phyloP scores from a whole-genome alignment of 2,329 filamentous ascomycete genomes.

The Fusarium musae region DNA sequence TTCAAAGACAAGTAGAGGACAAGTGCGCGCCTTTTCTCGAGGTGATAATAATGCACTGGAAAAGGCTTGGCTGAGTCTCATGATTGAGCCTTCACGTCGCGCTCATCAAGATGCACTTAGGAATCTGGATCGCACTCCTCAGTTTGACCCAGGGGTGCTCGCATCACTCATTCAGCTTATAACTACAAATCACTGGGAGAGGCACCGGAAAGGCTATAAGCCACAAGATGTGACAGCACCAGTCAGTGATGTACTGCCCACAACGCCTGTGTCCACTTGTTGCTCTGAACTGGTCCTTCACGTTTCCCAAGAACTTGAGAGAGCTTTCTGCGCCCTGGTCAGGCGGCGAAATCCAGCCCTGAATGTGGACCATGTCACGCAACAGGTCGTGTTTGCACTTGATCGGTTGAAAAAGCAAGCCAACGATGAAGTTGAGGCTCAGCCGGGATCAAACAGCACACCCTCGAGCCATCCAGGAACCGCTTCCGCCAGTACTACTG shows the following conservation, averaged over 20 bases:
- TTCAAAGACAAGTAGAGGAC: conserved; percentile 64
- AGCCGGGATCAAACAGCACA: conserved; percentile 19
- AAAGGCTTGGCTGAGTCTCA: conserved; percentile 76
- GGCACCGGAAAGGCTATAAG: conserved; percentile 55
- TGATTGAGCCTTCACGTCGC: conserved; percentile 58
- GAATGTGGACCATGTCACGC: conserved; percentile 56
- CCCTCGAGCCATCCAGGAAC: conserved; percentile 32
- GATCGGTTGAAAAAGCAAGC: conserved; percentile 34
- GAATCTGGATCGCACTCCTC: conserved; percentile 7
- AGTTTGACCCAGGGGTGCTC: conserved; percentile 30
- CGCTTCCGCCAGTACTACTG: conserved; percentile 23
- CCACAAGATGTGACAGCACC: conserved; percentile 46
- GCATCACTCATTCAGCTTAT: conserved; percentile 55
- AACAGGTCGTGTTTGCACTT: conserved; percentile 56
- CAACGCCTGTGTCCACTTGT: conserved; percentile 54
- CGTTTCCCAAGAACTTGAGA: conserved; percentile 58
- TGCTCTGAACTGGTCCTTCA: conserved; percentile 61
- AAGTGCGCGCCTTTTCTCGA: conserved; percentile 80
- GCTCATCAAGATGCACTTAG: conserved; percentile 56
- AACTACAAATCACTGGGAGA: conserved; percentile 58
- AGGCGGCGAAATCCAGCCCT: conserved; percentile 55
- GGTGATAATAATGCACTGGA: conserved; percentile 85
- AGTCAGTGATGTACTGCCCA: conserved; percentile 45
- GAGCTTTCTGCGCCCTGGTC: conserved; percentile 61
- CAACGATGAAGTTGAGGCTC: conserved; percentile 20